phyloP scores from a whole-genome alignment of 257 asterid species.

The Solanum pennellii region DNA sequence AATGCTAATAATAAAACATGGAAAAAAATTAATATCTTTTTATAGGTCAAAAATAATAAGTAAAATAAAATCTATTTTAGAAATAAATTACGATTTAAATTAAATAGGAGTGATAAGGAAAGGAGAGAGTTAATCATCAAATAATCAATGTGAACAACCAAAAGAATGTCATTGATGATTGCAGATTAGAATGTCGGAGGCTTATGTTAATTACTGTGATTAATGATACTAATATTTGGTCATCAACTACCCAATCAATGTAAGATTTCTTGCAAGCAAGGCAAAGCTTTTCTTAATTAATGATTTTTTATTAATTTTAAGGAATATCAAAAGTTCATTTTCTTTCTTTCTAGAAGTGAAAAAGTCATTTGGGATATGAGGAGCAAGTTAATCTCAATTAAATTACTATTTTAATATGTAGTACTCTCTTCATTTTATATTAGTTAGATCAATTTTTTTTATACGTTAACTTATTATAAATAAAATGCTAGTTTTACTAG shows the following conservation, averaged over 20 bases:
- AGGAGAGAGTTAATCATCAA: too few species aligned
- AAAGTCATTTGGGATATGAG: neutral
- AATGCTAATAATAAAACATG: too few species aligned
- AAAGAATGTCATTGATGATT: neutral
- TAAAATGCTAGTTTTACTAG: too few species aligned
- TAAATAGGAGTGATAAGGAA: too few species aligned
- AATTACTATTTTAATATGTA: neutral
- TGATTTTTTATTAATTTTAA: neutral
- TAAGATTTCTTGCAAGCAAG: neutral
- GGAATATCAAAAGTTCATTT: neutral
- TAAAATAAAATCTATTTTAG: too few species aligned
- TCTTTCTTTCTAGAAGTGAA: neutral
- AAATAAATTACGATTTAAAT: too few species aligned
- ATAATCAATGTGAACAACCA: neutral
- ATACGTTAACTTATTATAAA: too few species aligned
- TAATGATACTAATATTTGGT: neutral
- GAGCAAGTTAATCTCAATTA: neutral
- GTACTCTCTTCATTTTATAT: accelerated
- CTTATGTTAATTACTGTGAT: slow-evolving; percentile 7
- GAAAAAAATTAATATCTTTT: too few species aligned
- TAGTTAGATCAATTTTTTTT: too few species aligned
- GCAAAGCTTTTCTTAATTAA: neutral
- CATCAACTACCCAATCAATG: neutral
- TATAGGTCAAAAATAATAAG: accelerated
- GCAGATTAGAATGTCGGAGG: neutral